Conservation (phyloP, 176 grass and related monocot genomes). For the Hyparrhenia diplandra region DNA sequence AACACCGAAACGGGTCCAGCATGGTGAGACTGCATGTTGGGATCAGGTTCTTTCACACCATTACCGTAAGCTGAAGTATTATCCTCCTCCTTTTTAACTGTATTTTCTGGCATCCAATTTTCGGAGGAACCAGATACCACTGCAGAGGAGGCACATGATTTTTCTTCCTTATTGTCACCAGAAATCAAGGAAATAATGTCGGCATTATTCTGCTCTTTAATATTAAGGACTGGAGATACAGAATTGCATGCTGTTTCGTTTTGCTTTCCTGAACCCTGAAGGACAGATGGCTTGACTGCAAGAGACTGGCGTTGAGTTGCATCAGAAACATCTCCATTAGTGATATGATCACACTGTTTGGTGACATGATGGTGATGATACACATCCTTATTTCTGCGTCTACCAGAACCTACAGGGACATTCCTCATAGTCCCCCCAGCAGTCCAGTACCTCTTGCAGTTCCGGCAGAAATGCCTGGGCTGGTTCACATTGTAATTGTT, state of each 20-base stretch:
- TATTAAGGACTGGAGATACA: conserved; percentile 29
- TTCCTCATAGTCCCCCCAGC: conserved; percentile 77
- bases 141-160: conserved; percentile 42
- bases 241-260: conserved; percentile 41
- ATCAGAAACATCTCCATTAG: conserved; percentile 25
- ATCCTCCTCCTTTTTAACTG: conserved; percentile 34
- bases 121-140: conserved; percentile 21
- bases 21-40: conserved; percentile 29
- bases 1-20: conserved; percentile 46
- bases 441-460: conserved; percentile 91
- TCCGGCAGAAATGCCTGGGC: conserved; percentile 83
- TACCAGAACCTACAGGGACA: conserved; percentile 77
- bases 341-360: conserved; percentile 24
- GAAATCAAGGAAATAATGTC: conserved; percentile 25
- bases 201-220: conserved; percentile 37
- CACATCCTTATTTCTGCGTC: conserved; percentile 65
- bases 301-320: conserved; percentile 33
- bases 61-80: conserved; percentile 33
- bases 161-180: conserved; percentile 47
- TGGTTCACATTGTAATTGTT: conserved; percentile 93
- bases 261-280: conserved; percentile 19
- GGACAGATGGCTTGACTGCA: conserved; percentile 6
- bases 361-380: conserved; percentile 41
- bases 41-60: conserved; percentile 27
- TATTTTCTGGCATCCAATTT: conserved; percentile 31